These are phyloP conservation scores for Phytophthora colocasiae DNA, from an alignment of 352 stramenopile species.

Conservation along the genomic window DNA sequence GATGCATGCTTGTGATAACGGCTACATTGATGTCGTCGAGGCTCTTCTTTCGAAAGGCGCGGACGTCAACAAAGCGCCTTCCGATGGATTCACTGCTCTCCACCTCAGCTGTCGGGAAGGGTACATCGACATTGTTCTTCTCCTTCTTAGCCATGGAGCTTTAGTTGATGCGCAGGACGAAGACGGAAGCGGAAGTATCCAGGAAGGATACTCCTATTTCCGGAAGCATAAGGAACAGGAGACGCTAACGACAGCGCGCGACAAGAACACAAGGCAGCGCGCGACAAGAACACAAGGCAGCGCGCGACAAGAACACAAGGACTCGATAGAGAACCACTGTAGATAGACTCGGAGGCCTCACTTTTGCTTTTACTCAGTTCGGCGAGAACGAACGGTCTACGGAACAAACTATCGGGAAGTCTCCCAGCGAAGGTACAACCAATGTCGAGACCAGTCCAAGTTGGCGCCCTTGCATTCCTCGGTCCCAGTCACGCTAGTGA, in stretches of 20 bases:
- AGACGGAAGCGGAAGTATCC: too few relatives aligned
- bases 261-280: too few relatives aligned
- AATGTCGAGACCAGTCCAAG: too few relatives aligned
- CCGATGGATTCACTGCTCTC: conserved; percentile 11
- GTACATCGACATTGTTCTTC: background rate
- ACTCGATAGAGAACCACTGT: background rate
- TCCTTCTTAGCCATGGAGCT: conserved; percentile 5
- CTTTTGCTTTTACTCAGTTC: background rate
- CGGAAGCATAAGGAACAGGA: too few relatives aligned
- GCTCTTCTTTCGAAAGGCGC: too few relatives aligned
- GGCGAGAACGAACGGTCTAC: background rate
- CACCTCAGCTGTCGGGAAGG: conserved; percentile 11
- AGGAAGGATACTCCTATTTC: too few relatives aligned
- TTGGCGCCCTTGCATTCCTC: background rate
- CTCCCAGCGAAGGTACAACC: too few relatives aligned
- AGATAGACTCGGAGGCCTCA: conserved; percentile 1
- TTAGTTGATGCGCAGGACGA: conserved; percentile 7
- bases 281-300: too few relatives aligned
- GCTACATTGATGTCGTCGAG: background rate
- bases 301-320: background rate
- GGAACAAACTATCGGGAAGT: too few relatives aligned
- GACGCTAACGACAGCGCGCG: too few relatives aligned
- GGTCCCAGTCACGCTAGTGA: background rate
- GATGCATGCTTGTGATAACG: background rate
- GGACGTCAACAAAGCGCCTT: too few relatives aligned